Evolutionary conservation across 306 rosid genomes (phyloP).

Genomic region (Adenanthera pavonina): DNA sequence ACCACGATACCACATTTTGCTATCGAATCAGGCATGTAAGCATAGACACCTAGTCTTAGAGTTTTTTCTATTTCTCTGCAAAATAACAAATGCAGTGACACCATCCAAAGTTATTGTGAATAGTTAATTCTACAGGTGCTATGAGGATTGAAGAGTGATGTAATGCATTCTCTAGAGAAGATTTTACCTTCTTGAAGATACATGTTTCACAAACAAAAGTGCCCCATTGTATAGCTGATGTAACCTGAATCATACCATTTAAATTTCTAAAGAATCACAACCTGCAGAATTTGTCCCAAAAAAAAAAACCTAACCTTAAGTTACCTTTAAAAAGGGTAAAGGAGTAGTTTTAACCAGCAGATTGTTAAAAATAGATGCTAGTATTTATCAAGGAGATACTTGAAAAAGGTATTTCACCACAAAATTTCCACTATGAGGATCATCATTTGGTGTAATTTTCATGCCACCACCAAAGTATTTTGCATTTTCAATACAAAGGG

Average conservation of each 20-base stretch:
- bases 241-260: slow-evolving; percentile 88
- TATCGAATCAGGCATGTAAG: too few relatives aligned
- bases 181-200: slow-evolving; percentile 72
- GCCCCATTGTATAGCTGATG: slow-evolving; percentile 84
- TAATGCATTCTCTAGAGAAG: slow-evolving; percentile 24
- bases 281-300: slow-evolving; percentile 48
- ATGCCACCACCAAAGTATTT: slow-evolving; percentile 98
- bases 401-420: slow-evolving; percentile 60
- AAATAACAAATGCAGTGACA: too few relatives aligned
- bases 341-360: slow-evolving; percentile 28
- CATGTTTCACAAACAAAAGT: slow-evolving; percentile 78
- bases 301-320: slow-evolving; percentile 15
- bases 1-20: too few relatives aligned
- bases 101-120: too few relatives aligned
- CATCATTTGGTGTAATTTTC: slow-evolving; percentile 88
- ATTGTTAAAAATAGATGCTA: slow-evolving; percentile 31
- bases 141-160: slow-evolving; percentile 28
- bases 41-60: too few relatives aligned
- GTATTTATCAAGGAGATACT: slow-evolving; percentile 10
- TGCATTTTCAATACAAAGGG: slow-evolving; percentile 87
- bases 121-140: not conserved
- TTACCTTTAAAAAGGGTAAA: not conserved
- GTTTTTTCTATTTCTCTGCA: too few relatives aligned
- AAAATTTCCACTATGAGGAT: slow-evolving; percentile 69
- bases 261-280: slow-evolving; percentile 85